Evolutionary conservation across 345 rosid species (phyloP), one percentile per base, ranked within the genome.

Genomic region (Combretum micranthum): DNA sequence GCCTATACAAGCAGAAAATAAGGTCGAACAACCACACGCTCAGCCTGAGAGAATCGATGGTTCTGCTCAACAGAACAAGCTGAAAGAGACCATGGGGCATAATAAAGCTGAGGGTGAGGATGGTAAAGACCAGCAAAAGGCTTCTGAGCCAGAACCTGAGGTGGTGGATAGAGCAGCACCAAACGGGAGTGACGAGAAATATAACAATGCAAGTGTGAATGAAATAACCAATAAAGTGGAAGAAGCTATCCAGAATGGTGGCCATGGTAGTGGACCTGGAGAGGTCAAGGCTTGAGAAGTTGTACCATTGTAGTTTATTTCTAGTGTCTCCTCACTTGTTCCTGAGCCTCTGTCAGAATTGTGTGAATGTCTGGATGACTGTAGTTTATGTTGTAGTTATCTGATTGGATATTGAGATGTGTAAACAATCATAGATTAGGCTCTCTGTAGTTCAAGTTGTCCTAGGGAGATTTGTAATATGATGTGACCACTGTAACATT

Each of bases 191-290:
- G 60, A 43, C 15, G 70, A 69, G 53, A 62, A 61, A 39, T 65
- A 57, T 12, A 55, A 67, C 20, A 44, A 14, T 39, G 32, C 61
- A 39, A 71, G 26, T 46, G 20, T 57, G 17, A 55, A 46, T 17
- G 51, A 54, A 59, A 47, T 46, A 45, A 60, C 49, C 49, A 71
- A 66, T 58, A 70, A 68, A 56, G 63, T 56, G 4, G 77, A 75
- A 47, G 74, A 71, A 61, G 65, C 49, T 32, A 52, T 59, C 23
- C 69, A 68, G 68, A 80, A 75, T 65, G 76, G 82, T 44, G 67
- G 63, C 52, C 48, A 48, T 47, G 77, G 68, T 17, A 53, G n/a
- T 26, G 64, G 49, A 9, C 64, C 60, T 13, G 68, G 47, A 19
- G 49, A 52, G 55, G 64, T 64, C 23, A 60, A 53, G 65, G 75